phyloP scores from a whole-genome alignment of 2,329 filamentous ascomycete species.

The Colletotrichum orbiculare region DNA sequence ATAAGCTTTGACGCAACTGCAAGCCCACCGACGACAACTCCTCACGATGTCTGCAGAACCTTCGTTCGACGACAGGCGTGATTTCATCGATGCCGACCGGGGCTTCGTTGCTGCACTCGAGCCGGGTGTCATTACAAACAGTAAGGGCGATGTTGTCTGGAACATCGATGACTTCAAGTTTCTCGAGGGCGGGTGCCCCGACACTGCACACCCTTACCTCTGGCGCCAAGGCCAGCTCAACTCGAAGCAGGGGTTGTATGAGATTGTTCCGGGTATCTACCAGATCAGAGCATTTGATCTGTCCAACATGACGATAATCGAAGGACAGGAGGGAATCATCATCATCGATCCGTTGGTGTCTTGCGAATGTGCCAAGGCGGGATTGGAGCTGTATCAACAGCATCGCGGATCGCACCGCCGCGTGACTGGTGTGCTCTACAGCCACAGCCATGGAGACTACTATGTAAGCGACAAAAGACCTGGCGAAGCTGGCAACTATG shows the following conservation, averaged over 20 bases:
- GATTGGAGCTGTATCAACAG: conserved; percentile 47
- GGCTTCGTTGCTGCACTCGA: background rate
- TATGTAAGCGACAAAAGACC: conserved; percentile 39
- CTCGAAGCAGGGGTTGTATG: conserved; percentile 44
- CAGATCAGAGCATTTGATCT: conserved; percentile 54
- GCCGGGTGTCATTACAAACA: background rate
- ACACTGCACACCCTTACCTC: conserved; percentile 32
- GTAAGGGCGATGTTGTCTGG: background rate
- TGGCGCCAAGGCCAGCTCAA: conserved; percentile 38
- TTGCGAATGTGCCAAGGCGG: conserved; percentile 47
- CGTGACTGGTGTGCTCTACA: conserved; percentile 51
- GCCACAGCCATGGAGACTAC: conserved; percentile 54
- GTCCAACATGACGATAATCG: conserved; percentile 53
- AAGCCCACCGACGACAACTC: no score
- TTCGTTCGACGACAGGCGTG: background rate
- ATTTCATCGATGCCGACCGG: background rate
- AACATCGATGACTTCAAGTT: conserved; percentile 37
- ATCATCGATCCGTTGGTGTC: conserved; percentile 51
- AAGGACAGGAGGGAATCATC: conserved; percentile 39
- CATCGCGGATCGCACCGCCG: conserved; percentile 39
- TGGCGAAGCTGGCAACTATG: conserved; percentile 32
- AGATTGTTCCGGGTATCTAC: conserved; percentile 49
- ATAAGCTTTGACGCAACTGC: no score
- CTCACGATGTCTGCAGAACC: background rate
- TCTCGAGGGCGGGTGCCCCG: conserved; percentile 25